phyloP scores from a whole-genome alignment of 1,284 basidiomycete species.

The Salmacisia buchloeana region DNA sequence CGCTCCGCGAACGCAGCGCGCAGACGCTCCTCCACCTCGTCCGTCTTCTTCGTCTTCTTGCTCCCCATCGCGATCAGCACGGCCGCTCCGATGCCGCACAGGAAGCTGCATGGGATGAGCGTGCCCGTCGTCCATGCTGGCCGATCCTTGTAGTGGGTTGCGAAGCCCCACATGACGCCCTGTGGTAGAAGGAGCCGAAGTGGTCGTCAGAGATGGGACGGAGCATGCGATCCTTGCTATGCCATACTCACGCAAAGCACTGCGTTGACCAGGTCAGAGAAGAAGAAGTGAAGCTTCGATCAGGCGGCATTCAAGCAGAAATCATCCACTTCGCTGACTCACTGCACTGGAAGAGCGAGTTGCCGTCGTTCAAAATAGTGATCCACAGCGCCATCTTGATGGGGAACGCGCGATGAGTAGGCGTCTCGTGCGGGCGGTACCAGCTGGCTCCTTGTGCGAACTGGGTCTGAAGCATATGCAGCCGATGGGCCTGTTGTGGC shows the following conservation, averaged over 20 bases:
- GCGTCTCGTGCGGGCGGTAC: constrained; percentile 80
- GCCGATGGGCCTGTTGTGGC: constrained; percentile 16
- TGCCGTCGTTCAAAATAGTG: constrained; percentile 63
- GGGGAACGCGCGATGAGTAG: constrained; percentile 76
- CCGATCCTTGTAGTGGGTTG: constrained; percentile 53
- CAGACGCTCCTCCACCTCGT: constrained; percentile 66
- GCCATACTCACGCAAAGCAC: neutral
- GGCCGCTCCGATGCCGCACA: constrained; percentile 73
- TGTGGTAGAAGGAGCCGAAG: constrained; percentile 7
- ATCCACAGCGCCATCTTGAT: constrained; percentile 53
- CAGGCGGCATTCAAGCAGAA: neutral
- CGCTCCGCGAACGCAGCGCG: constrained; percentile 46
- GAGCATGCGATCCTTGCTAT: too few relatives aligned
- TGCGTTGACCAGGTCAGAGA: neutral
- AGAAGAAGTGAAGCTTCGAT: neutral
- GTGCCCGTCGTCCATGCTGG: constrained; percentile 59
- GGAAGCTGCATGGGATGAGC: constrained; percentile 70
- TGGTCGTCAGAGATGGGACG: neutral
- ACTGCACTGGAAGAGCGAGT: constrained; percentile 67
- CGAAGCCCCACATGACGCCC: constrained; percentile 33
- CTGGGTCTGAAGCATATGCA: constrained; percentile 19
- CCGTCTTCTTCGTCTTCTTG: constrained; percentile 68
- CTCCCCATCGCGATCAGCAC: constrained; percentile 74
- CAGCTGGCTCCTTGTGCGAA: constrained; percentile 54
- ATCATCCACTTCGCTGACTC: too few relatives aligned